Percentiles rank a stretch among this genome's conserved stretches.
These are phyloP conservation scores for Claviceps humidiphila DNA, from an alignment of 2,329 filamentous ascomycete species.

Conservation along the genomic window DNA sequence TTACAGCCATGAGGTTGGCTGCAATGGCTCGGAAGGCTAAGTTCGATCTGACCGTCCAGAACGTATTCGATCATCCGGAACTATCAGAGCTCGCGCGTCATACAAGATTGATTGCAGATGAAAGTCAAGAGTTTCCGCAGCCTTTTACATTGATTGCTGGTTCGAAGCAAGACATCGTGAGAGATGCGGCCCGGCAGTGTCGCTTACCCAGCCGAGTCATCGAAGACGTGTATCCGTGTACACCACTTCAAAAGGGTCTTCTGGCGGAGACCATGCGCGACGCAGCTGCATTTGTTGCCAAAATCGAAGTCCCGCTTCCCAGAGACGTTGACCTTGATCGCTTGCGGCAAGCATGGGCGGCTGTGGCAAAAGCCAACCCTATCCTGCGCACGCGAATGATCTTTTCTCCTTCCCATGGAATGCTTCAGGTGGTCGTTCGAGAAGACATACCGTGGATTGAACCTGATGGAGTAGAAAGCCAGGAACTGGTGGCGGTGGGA, in stretches of 20 bases:
- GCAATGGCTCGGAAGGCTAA: neutral
- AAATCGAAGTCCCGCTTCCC: neutral
- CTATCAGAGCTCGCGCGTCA: neutral
- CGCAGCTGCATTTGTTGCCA: neutral
- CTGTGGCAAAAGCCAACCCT: neutral
- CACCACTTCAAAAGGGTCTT: neutral
- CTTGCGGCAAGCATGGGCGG: neutral
- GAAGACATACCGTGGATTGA: neutral
- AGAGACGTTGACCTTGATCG: neutral
- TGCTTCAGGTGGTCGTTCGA: neutral
- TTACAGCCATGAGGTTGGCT: slow-evolving; percentile 1
- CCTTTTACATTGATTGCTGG: neutral
- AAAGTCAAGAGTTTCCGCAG: neutral
- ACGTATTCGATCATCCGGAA: neutral
- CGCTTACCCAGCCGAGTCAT: neutral
- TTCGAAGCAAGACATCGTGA: neutral
- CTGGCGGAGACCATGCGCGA: neutral
- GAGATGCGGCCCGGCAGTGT: neutral
- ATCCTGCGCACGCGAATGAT: neutral
- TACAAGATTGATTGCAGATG: neutral
- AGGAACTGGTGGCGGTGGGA: neutral
- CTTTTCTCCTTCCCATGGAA: neutral
- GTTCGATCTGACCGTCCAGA: neutral
- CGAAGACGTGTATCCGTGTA: neutral
- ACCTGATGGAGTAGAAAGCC: neutral